A percentile compares a stretch with the other conserved stretches of the same genome.
phyloP scores from a whole-genome alignment of 1,139 yeast species.

The Candida sanyaensis region DNA sequence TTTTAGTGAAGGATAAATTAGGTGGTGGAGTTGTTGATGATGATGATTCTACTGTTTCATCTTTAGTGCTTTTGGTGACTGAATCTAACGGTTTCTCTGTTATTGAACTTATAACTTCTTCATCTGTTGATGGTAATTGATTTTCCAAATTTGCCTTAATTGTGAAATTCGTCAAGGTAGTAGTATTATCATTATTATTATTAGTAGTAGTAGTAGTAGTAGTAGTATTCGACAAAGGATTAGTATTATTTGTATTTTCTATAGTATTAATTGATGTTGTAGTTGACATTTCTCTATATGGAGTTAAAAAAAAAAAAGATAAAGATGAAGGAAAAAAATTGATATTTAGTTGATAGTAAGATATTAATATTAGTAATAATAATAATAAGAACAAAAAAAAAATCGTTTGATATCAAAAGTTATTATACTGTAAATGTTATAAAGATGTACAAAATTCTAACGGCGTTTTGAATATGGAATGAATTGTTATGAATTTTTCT shows the following conservation, averaged over 20 bases:
- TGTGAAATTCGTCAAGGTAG: not conserved
- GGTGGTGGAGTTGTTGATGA: slow-evolving; percentile 10
- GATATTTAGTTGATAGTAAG: not conserved
- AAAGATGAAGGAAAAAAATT: not conserved
- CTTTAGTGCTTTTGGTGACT: not conserved
- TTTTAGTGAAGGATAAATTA: slow-evolving; percentile 51
- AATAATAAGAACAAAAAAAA: not conserved
- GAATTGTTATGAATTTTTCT: too few relatives aligned
- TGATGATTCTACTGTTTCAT: not conserved
- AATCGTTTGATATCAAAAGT: not conserved
- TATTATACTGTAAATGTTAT: too few relatives aligned
- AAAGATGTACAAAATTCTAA: too few relatives aligned
- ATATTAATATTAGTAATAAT: not conserved
- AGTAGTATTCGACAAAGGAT: not conserved
- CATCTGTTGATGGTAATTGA: not conserved
- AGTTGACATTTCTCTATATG: slow-evolving; percentile 1
- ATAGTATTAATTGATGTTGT: slow-evolving; percentile 3
- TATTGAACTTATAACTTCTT: not conserved
- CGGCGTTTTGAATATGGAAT: too few relatives aligned
- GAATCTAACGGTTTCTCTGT: slow-evolving; percentile 1
- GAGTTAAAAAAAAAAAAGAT: not conserved
- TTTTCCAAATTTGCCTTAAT: slow-evolving; percentile 1
- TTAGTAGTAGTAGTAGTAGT: too few relatives aligned
- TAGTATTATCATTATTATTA: not conserved
- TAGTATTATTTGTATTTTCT: not conserved